Conservation (phyloP, 371 early-diverging fungal species). For the Haplosporangium sp. region DNA sequence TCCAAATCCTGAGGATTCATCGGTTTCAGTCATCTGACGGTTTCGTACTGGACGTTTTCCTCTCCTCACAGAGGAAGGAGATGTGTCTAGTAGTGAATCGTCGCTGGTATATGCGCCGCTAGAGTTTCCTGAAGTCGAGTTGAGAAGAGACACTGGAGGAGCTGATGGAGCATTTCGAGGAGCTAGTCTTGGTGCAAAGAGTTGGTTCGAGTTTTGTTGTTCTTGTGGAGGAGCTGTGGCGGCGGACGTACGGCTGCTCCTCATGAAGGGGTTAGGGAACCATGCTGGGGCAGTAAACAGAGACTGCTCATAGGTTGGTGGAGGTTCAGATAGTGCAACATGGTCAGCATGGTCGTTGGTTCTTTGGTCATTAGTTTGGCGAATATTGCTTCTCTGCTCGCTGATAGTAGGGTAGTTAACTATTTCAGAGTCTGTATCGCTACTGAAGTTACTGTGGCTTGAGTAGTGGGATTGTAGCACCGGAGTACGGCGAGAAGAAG, state of each 20-base stretch:
- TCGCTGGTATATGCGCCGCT: neutral
- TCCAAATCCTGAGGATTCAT: slow-evolving; percentile 2
- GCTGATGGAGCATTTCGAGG: neutral
- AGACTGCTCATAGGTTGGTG: slow-evolving; percentile 1
- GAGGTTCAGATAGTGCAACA: neutral
- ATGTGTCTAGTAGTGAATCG: neutral
- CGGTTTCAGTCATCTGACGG: neutral
- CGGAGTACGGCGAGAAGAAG: neutral
- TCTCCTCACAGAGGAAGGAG: slow-evolving; percentile 6
- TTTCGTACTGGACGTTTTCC: slow-evolving; percentile 12
- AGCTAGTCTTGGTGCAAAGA: neutral
- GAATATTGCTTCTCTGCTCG: neutral
- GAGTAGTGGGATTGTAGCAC: neutral
- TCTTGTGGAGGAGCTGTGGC: neutral
- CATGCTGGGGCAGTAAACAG: neutral
- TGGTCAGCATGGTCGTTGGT: neutral
- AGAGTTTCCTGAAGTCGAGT: neutral
- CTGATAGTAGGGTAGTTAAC: neutral
- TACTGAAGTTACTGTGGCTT: neutral
- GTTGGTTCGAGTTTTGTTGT: neutral
- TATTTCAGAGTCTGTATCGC: neutral
- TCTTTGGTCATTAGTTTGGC: neutral
- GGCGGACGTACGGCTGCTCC: neutral
- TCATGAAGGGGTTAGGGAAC: slow-evolving; percentile 1
- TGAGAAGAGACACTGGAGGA: neutral